phyloP scores from a whole-genome alignment of 1,284 basidiomycete genomes.

The Malassezia vespertilionis region DNA sequence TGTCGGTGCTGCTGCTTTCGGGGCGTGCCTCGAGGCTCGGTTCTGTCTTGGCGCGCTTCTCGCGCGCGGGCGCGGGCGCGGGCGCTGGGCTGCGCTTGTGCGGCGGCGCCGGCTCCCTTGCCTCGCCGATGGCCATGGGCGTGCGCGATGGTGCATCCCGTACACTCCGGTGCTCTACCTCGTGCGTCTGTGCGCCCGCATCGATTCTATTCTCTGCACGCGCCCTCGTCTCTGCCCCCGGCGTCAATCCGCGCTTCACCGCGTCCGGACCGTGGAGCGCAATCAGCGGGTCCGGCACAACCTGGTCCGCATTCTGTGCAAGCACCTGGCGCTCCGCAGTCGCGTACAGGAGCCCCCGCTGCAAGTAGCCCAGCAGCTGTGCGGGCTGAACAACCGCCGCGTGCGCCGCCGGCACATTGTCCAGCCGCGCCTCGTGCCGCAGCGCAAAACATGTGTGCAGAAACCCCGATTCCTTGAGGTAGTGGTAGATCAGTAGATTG shows the following conservation, averaged over 20 bases:
- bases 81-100: background rate
- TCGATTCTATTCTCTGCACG: background rate
- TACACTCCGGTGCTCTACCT: background rate
- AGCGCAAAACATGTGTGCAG: constrained; percentile 16
- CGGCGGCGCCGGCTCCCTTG: background rate
- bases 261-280: background rate
- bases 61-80: background rate
- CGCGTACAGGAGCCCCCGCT: constrained; percentile 42
- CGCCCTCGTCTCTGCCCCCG: background rate
- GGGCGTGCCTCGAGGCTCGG: no score
- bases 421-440: constrained; percentile 42
- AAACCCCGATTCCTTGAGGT: constrained; percentile 42
- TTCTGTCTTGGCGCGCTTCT: background rate
- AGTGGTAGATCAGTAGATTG: constrained; percentile 46
- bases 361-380: constrained; percentile 33
- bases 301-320: background rate
- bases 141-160: background rate
- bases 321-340: constrained; percentile 36
- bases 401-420: constrained; percentile 37
- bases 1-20: no score
- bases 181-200: constrained; percentile 5
- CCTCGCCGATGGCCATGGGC: background rate
- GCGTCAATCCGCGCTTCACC: background rate
- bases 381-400: constrained; percentile 43
- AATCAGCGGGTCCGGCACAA: background rate